Evolutionary conservation across 495 filamentous ascomycete species (phyloP).

Genomic region (Cercophora scortea): DNA sequence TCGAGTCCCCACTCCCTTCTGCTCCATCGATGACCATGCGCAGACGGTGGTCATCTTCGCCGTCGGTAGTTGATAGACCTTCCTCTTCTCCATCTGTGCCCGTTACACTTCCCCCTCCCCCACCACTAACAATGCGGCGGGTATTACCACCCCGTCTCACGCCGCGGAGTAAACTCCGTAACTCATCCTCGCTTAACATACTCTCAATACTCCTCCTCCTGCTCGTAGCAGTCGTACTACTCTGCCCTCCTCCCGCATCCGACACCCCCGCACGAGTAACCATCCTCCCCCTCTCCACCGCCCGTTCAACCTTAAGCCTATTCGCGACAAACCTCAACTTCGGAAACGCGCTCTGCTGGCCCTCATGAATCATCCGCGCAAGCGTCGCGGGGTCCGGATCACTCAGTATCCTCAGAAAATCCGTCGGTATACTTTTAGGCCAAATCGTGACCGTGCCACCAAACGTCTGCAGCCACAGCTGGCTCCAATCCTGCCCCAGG

Average conservation of each 20-base stretch:
- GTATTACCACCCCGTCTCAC: too few species aligned
- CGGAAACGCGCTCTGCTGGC: conserved; percentile 78
- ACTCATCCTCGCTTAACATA: conserved; percentile 19
- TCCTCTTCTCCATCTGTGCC: background rate
- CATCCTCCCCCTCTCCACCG: conserved; percentile 67
- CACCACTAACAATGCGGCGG: too few species aligned
- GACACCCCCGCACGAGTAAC: conserved; percentile 39
- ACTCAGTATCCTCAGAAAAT: conserved; percentile 79
- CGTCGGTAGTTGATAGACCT: background rate
- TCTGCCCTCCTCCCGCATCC: background rate
- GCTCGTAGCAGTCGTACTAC: too few species aligned
- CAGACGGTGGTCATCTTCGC: background rate
- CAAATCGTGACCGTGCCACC: conserved; percentile 93
- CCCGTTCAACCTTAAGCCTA: conserved; percentile 69
- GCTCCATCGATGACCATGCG: too few species aligned
- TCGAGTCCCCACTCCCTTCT: too few species aligned
- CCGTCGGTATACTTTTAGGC: conserved; percentile 62
- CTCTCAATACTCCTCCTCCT: conserved; percentile 22
- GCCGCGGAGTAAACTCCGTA: conserved; percentile 5
- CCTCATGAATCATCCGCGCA: conserved; percentile 78
- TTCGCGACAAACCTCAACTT: conserved; percentile 88
- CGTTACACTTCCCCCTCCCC: background rate
- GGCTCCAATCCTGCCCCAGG: conserved; percentile 91
- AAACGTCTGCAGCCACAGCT: conserved; percentile 93
- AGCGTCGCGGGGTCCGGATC: conserved; percentile 71